Evolutionary conservation across 2,329 filamentous ascomycete species (phyloP).

Genomic region (Aureobasidium melanogenum): DNA sequence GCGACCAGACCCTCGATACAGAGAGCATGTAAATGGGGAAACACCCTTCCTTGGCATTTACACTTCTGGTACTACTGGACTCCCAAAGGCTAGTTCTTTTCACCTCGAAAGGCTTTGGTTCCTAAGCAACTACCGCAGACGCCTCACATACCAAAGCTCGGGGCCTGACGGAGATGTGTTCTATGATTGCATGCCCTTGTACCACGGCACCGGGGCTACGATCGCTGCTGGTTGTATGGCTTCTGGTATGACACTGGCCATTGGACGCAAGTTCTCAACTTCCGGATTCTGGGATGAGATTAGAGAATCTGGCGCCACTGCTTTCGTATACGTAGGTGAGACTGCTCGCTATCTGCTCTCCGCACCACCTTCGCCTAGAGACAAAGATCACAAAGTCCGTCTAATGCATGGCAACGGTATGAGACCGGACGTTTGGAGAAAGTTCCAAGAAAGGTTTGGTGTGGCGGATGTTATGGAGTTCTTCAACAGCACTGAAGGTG

Average conservation of each 20-base stretch:
- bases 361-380: slow-evolving; percentile 53
- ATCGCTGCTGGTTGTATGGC: slow-evolving; percentile 38
- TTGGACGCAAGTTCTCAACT: slow-evolving; percentile 60
- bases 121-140: slow-evolving; percentile 22
- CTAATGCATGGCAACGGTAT: slow-evolving; percentile 59
- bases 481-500: slow-evolving; percentile 68
- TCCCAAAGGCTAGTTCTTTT: slow-evolving; percentile 63
- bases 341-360: slow-evolving; percentile 66
- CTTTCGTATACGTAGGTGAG: slow-evolving; percentile 71
- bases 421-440: slow-evolving; percentile 59
- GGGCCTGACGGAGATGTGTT: slow-evolving; percentile 48
- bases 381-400: slow-evolving; percentile 50
- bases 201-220: slow-evolving; percentile 65
- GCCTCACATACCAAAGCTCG: slow-evolving; percentile 27
- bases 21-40: slow-evolving; percentile 41
- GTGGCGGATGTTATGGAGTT: slow-evolving; percentile 60
- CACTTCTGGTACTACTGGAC: slow-evolving; percentile 57
- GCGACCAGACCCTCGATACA: slow-evolving; percentile 47
- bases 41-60: slow-evolving; percentile 60
- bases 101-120: slow-evolving; percentile 41
- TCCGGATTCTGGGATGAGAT: slow-evolving; percentile 65
- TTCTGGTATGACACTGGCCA: slow-evolving; percentile 49
- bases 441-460: slow-evolving; percentile 55
- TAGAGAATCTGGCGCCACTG: slow-evolving; percentile 56
- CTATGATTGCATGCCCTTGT: slow-evolving; percentile 71